A percentile compares a stretch with the other conserved stretches of the same genome.
Evolutionary conservation across 1,139 yeast genomes (phyloP).

Genomic region (Oligophagozyma castellii): DNA sequence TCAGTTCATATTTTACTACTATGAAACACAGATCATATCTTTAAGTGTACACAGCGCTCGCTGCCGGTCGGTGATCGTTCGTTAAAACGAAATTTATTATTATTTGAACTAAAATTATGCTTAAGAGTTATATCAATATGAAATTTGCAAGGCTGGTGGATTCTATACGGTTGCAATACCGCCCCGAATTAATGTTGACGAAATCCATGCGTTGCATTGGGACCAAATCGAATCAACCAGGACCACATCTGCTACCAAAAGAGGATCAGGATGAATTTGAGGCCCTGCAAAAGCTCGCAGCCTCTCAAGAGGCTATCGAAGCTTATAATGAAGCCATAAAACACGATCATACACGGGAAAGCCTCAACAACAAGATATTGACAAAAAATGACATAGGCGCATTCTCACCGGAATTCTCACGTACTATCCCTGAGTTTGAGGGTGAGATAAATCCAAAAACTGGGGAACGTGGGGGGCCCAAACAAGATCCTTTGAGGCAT

Average conservation of each 20-base stretch:
- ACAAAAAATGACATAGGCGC: conserved; percentile 46
- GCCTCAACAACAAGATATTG: conserved; percentile 28
- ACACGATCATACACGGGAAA: conserved; percentile 25
- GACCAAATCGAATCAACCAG: conserved; percentile 32
- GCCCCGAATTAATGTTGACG: no score
- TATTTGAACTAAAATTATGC: no score
- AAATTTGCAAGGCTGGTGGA: no score
- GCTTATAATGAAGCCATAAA: conserved; percentile 47
- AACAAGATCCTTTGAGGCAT: conserved; percentile 87
- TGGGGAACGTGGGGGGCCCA: conserved; percentile 97
- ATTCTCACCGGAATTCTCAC: conserved; percentile 55
- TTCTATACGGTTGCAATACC: no score
- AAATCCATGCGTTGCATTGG: no score
- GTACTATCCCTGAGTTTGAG: conserved; percentile 86
- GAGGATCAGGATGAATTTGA: conserved; percentile 93
- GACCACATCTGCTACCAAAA: conserved; percentile 75
- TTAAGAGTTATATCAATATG: no score
- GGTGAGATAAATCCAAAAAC: conserved; percentile 89
- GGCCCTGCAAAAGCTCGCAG: conserved; percentile 65
- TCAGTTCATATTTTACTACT: no score
- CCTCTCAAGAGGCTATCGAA: conserved; percentile 66
- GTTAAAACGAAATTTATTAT: no score
- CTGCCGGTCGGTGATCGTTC: no score
- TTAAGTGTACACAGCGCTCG: no score
- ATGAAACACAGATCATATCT: no score